These are phyloP conservation scores for Fusarium annulatum DNA, from an alignment of 2,329 filamentous ascomycete species.

Conservation along the genomic window DNA sequence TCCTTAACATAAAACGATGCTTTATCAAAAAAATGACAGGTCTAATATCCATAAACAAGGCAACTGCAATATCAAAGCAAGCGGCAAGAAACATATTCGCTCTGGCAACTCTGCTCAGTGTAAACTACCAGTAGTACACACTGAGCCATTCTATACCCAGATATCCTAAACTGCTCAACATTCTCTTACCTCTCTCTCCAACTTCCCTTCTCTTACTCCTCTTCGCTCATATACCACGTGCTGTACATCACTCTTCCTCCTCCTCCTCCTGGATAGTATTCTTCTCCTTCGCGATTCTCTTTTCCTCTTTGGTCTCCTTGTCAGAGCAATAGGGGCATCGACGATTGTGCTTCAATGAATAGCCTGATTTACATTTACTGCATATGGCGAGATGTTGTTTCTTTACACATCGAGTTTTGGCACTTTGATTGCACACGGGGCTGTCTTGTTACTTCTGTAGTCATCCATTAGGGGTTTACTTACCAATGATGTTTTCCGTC, in stretches of 20 bases:
- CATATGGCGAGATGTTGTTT: not conserved
- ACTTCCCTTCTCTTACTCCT: not conserved
- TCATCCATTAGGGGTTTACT: rapidly evolving
- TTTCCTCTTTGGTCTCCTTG: not conserved
- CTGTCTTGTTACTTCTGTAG: not conserved
- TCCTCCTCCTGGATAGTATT: not conserved
- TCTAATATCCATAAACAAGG: no score
- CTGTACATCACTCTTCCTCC: not conserved
- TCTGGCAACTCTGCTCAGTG: not conserved
- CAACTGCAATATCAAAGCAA: not conserved
- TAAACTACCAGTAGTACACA: not conserved
- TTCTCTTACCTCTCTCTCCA: not conserved
- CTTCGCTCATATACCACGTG: rapidly evolving
- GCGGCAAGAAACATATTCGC: not conserved
- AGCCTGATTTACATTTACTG: not conserved
- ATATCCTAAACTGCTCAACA: not conserved
- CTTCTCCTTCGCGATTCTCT: not conserved
- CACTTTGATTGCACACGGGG: not conserved
- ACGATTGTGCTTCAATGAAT: not conserved
- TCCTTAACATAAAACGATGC: not conserved
- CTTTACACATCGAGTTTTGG: not conserved
- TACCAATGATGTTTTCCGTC: not conserved
- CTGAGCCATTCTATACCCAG: not conserved
- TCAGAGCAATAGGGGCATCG: rapidly evolving
- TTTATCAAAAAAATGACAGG: not conserved